A percentile compares a stretch with the other conserved stretches of the same genome.
phyloP scores from a whole-genome alignment of 805 yeast genomes.

The Candida germanica region DNA sequence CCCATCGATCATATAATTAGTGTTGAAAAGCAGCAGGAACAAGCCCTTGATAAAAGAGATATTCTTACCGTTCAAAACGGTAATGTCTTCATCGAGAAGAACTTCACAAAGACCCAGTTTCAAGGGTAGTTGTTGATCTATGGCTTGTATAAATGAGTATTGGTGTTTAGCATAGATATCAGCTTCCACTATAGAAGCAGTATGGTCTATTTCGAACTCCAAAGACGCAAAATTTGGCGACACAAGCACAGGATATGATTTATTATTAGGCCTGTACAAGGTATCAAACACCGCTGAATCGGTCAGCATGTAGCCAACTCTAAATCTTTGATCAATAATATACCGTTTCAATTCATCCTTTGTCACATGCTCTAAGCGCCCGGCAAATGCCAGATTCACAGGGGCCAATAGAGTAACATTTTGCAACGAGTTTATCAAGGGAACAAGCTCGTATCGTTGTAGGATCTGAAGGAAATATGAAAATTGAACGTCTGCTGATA shows the following conservation, averaged over 20 bases:
- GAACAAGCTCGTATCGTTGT: constrained; percentile 62
- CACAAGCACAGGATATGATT: constrained; percentile 21
- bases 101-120: constrained; percentile 36
- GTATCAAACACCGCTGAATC: constrained; percentile 27
- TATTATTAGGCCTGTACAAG: constrained; percentile 18
- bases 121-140: constrained; percentile 43
- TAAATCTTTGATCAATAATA: constrained; percentile 30
- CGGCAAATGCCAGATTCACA: constrained; percentile 67
- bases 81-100: constrained; percentile 29
- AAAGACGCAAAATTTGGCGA: constrained; percentile 23
- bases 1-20: constrained; percentile 2
- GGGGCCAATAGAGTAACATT: constrained; percentile 81
- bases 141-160: constrained; percentile 64
- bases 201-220: constrained; percentile 40
- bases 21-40: constrained; percentile 17
- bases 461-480: constrained; percentile 58
- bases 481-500: constrained; percentile 67
- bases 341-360: constrained; percentile 24
- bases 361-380: neutral
- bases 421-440: constrained; percentile 52
- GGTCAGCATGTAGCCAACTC: constrained; percentile 27
- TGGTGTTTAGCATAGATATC: constrained; percentile 61
- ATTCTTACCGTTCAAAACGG: constrained; percentile 17
- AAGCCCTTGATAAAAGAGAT: constrained; percentile 25
- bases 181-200: constrained; percentile 50